Evolutionary conservation across 148 eudicot species (phyloP), one percentile per base, ranked within the genome.

Genomic region (Rhododendron simsii): DNA sequence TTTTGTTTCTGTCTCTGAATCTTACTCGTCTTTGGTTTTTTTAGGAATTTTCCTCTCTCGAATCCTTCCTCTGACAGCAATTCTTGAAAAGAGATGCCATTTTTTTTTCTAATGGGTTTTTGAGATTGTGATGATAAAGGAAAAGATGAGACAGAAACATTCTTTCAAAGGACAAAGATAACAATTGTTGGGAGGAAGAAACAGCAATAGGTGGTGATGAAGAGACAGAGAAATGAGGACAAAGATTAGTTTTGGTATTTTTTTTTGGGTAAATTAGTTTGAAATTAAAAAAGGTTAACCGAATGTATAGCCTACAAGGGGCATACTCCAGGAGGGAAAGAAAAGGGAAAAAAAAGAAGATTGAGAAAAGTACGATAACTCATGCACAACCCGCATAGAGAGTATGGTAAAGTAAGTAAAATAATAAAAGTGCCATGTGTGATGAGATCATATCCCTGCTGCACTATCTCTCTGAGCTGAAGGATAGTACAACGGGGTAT

Each of bases 11-110:
- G 13, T 80, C 89, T 85, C 80, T 86, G 77, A 86, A 87, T 61
- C 85, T 86, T 7, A 85, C 86, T 16, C 76, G 88, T 50, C 81
- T 90, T 69, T 61, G 79, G 67, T 18, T 78, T 90, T 78, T 90
- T 67, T 50, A 33, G 77, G 45, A 39, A 44, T 86, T 57, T 81
- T 78, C 67, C 78, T 57, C 61, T 12, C 51, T 45, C 81, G 59
- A 87, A 90, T 79, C 92, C 92, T 65, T 90, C 89, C 61, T 88
- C 83, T 30, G 88, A 71, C 26, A 90, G 89, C 59, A 90, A 85
- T 67, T 88, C 87, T 16, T 88, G 89, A 10, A 90, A 10, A 90
- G 85, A 78, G 92, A 88, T 1, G 90, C 87, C 91, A 88, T 90
- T 26, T n/a, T n/a, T n/a, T n/a, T 65, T n/a, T 45, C 53, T 28